Conservation (phyloP, 2,329 filamentous ascomycete genomes). For the Allantophomopsis cytisporea region DNA sequence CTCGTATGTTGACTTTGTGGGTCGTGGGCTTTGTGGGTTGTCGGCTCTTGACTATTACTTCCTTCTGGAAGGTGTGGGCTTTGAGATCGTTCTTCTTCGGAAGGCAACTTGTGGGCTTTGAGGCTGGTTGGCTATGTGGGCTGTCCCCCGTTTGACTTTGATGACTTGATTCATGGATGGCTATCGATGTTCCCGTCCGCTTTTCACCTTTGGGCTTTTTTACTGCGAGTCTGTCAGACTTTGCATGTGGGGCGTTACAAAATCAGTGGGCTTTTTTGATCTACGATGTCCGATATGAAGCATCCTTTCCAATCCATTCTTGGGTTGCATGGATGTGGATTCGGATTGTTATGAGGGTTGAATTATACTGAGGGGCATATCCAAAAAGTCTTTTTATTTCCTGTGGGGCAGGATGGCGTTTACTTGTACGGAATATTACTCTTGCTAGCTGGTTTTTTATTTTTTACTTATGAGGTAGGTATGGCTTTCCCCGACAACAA, state of each 20-base stretch:
- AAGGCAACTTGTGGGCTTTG: slow-evolving; percentile 15
- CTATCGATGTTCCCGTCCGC: too few relatives aligned
- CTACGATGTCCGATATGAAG: slow-evolving; percentile 5
- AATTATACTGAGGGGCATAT: too few relatives aligned
- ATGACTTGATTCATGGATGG: slow-evolving; percentile 15
- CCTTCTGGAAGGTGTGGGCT: slow-evolving; percentile 18
- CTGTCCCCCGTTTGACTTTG: slow-evolving; percentile 6
- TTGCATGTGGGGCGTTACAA: too few relatives aligned
- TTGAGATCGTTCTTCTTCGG: slow-evolving; percentile 15
- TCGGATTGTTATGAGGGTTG: too few relatives aligned
- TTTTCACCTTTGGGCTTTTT: slow-evolving; percentile 6
- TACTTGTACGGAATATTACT: too few relatives aligned
- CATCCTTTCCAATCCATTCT: too few relatives aligned
- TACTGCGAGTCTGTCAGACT: not conserved
- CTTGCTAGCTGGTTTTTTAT: too few relatives aligned
- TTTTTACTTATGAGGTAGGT: too few relatives aligned
- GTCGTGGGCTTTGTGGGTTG: slow-evolving; percentile 21
- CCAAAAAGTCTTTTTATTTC: too few relatives aligned
- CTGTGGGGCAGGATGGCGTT: too few relatives aligned
- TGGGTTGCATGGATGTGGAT: too few relatives aligned
- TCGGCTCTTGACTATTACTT: slow-evolving; percentile 21
- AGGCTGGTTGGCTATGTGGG: slow-evolving; percentile 13
- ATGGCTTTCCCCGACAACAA: too few relatives aligned
- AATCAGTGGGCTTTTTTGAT: slow-evolving; percentile 14
- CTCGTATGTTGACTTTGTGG: slow-evolving; percentile 12